Conservation (phyloP, 768 basidiomycete genomes). For the Podaxis sp. region DNA sequence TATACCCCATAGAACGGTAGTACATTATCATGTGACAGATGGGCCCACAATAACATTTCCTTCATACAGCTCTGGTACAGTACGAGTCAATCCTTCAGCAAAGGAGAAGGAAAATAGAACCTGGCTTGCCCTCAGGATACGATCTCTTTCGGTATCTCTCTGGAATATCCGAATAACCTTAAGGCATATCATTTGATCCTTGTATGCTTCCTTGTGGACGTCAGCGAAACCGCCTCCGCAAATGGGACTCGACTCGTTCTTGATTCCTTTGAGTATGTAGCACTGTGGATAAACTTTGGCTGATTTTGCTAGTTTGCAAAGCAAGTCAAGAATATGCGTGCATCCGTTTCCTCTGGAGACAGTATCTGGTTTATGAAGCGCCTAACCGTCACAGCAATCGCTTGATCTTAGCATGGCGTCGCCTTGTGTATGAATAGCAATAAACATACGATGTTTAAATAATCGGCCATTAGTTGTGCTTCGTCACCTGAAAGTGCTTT, state of each 20-base stretch:
- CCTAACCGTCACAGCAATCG: neutral
- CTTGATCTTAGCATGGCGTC: neutral
- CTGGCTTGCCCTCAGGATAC: neutral
- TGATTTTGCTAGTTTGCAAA: conserved; percentile 2
- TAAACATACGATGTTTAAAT: neutral
- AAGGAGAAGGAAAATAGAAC: neutral
- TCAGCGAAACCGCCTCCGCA: conserved; percentile 3
- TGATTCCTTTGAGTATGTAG: neutral
- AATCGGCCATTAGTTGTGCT: neutral
- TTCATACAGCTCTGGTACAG: neutral
- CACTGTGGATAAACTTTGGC: neutral
- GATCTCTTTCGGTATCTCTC: neutral
- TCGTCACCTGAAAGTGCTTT: neutral
- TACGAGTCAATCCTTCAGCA: neutral
- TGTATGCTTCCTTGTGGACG: neutral
- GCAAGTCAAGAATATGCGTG: neutral
- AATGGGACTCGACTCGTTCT: neutral
- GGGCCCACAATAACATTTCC: conserved; percentile 33
- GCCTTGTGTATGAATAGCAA: neutral
- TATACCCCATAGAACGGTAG: conserved; percentile 34
- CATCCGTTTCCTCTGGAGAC: neutral
- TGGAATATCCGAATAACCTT: conserved; percentile 13
- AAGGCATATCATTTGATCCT: neutral
- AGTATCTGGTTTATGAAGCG: neutral
- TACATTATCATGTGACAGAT: conserved; percentile 32